phyloP scores from a whole-genome alignment of 2,329 filamentous ascomycete genomes.

The Knufia petricola region DNA sequence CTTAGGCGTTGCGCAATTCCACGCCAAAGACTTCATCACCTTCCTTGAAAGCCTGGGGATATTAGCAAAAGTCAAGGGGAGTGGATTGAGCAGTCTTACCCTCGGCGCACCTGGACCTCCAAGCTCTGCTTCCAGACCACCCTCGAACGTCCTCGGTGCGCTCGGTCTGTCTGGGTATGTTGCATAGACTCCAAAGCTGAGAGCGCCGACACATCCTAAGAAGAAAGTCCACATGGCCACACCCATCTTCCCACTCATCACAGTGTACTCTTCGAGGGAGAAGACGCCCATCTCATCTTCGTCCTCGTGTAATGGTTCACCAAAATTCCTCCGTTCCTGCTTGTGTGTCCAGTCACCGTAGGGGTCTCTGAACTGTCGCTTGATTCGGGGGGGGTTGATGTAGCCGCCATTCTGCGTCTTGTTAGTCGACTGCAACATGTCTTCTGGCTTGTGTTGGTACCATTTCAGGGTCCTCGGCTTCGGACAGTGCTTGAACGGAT shows the following conservation, averaged over 20 bases:
- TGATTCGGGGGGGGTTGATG: constrained; percentile 50
- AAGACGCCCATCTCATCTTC: constrained; percentile 88
- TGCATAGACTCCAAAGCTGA: constrained; percentile 58
- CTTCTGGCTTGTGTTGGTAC: constrained; percentile 25
- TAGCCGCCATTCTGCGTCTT: constrained; percentile 37
- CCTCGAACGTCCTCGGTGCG: constrained; percentile 58
- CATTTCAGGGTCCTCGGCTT: constrained; percentile 35
- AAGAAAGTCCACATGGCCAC: constrained; percentile 60
- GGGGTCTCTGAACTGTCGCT: constrained; percentile 87
- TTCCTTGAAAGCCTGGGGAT: constrained; percentile 6
- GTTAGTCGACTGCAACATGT: constrained; percentile 16
- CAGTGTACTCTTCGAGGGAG: constrained; percentile 79
- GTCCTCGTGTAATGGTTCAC: constrained; percentile 93
- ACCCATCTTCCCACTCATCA: constrained; percentile 63
- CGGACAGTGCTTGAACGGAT: constrained; percentile 29
- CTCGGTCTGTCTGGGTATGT: constrained; percentile 64
- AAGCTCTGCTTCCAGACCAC: constrained; percentile 63
- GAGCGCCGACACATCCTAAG: constrained; percentile 50
- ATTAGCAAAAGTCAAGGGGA: too few species aligned
- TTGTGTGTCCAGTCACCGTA: constrained; percentile 94
- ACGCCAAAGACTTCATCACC: constrained; percentile 4
- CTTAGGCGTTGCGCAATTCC: not conserved
- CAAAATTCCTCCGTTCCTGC: constrained; percentile 93
- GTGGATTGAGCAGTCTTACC: constrained; percentile 41
- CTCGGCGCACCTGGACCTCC: constrained; percentile 58